Base-by-base conservation (phyloP, 176 grass and related monocot genomes). In the Ananas comosus region DNA sequence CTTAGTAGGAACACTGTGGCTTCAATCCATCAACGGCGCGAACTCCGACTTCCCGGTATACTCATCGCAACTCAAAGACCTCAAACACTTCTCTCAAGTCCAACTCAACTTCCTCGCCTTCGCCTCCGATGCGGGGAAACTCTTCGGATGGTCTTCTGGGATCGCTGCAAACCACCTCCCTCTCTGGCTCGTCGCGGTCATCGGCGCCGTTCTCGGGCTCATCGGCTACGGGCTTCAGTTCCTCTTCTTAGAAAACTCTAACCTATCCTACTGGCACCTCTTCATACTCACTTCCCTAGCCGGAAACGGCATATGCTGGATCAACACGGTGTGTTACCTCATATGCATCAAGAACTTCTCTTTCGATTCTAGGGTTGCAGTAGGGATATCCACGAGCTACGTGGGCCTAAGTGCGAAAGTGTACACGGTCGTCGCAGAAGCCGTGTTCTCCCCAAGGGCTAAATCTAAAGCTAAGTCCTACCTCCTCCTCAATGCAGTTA, bases 271-370 rank as follows among this genome's bases (percentile, higher is more conserved):
- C 84, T 88, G 84, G 86, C 89, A 93, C 71, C 51, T 99, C 25
- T 99, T 99, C 72, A 3, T 56, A 57, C 94, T 99, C 78, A 99
- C 90, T 65, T 66, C 94, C 25, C 70, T 99, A 7, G 90, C 90
- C 48, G 94, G 94, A 9, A 93, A 91, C 50, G 94, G 94, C 70
- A 93, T 99, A 71, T 99, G 94, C 77, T 99, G 94, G 94, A 91
- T 99, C 74, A 93, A 91, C 81, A 99, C 94, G 5, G 94, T 87
- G 7, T 99, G 94, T 80, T 93, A 93, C 79, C 86, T 92, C 74
- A 80, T 93, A 65, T 93, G 82, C 74, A 99, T 99, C 72, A 74
- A 64, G 4, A 99, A 99, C 81, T 99, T 99, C 80, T 42, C 82
- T 24, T 80, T 80, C 6, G 77, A 93, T 56, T 88, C 86, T 84